Evolutionary conservation across 2,329 filamentous ascomycete species (phyloP), one percentile per base, ranked within the genome.

Genomic region (Ilyonectria robusta): DNA sequence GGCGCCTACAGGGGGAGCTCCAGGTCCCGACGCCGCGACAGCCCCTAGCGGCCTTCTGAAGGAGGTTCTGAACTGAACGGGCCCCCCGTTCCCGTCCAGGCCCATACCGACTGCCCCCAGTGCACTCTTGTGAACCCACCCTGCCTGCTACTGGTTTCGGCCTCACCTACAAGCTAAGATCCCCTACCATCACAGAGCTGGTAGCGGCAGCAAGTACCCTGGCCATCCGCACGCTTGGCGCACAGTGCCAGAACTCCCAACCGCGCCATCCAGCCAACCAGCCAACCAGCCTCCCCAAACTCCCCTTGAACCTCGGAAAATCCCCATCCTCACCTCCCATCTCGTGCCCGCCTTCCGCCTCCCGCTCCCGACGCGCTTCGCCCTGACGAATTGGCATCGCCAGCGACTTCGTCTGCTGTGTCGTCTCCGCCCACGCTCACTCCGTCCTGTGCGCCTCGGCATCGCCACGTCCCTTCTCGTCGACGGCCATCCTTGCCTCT

Each of bases 281-380:
- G 50, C 65, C 55, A 63, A 68, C 72, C 71, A 75, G 56, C 74
- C 74, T 73, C 72, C 70, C 68, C 71, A 70, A 63, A 74, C 70
- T 69, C 65, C 60, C 57, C 66, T 68, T 60, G 59, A 66, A 62
- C 69, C 44, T 64, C 54, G 56, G 57, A 57, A 69, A 72, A 70
- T 59, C 71, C 71, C 65, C 61, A 72, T 72, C 66, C 60, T 68
- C 67, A 66, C 67, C 60, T 56, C 68, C 70, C 50, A 53, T 23
- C 53, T 67, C 58, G 57, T 65, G 59, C 70, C 67, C 70, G 71
- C 65, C 40, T 65, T 67, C 61, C 70, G 58, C 65, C 59, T 57
- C 51, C 56, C 55, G 68, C 61, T 70, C 70, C 44, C 59, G 70
- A 70, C 72, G 70, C 70, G 73, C 65, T 59, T 75, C 64, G 50